Base-by-base conservation (phyloP, 2,329 filamentous ascomycete species). In the Capronia coronata region DNA sequence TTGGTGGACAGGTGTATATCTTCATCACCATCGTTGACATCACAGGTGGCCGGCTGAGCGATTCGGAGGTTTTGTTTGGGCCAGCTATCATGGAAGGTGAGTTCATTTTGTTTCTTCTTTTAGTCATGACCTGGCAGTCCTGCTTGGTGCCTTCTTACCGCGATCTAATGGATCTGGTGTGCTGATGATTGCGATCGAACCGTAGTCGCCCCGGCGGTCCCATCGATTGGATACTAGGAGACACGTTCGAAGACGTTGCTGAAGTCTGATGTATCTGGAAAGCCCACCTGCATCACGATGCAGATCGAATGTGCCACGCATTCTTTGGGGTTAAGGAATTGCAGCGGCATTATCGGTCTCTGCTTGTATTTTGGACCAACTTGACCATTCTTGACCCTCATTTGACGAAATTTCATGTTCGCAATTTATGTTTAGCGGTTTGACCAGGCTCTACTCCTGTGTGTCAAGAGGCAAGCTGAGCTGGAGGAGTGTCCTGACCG, bases 71-170 rank as follows among this genome's bases (percentile, higher is more conserved):
- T 25, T 32, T 61, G 22, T 58, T 59, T 27, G 60, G 60, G 3
- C 60, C 60, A 14, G 54, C 56, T 13, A 55, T 62, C 35, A 29
- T 61, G 29, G 57, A 62, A 41, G 49, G 59, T 56, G 38, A 49
- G 54, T 49, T 11, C 6, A 32, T 9, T 7, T 32, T 32, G 7
- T 3, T n/a, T n/a, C 7, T 3, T 10, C 29, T n/a, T 32, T 32
- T 32, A 6, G 11, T 3, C 7, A 32, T 7, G 6, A 3, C n/a
- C 11, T 11, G n/a, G 29, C 11, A 9, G 29, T 8, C 13, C n/a
- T 7, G 29, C 29, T 7, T 11, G 7, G 7, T 32, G 7, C 3
- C 29, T 32, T n/a, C n/a, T n/a, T 27, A 27, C 25, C 29, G 3
- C 29, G 7, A 6, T 11, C 7, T 10, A n/a, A 11, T 11, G 11